Evolutionary conservation across 1,139 yeast species (phyloP), one percentile per base, ranked within the genome.

Genomic region (Diutina pseudorugosa): DNA sequence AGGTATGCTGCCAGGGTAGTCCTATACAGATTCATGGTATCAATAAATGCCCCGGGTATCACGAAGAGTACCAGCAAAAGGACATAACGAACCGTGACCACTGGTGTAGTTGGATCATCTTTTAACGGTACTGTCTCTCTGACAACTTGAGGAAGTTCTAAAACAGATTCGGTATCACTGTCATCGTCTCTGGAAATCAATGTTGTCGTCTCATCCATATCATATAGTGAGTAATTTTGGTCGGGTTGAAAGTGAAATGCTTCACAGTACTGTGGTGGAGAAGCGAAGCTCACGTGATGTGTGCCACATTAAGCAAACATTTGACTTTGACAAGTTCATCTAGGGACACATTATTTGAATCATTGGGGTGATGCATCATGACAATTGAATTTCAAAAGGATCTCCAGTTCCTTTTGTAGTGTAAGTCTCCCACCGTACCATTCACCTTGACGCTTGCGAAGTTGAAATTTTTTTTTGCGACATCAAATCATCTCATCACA

Each of bases 1-100:
- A 76, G 71, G 53, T 73, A 74, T 2, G 76, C 71, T 12, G 77
- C 77, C 23, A 76, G 67, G 0, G 78, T 74, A 2, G 78, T 73
- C 55, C 79, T 61, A 59, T 65, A 75, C 1, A 76, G 69, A 57
- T 74, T 75, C 75, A 75, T 68, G 11, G 78, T 74, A 55, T 69
- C 76, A 19, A 74, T 65, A 55, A 75, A 71, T 1, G 79, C 79
- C 23, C 79, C 79, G 1, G 79, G 79, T 1, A 70, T 59, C 1
- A 75, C 67, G 55, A 75, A 72, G 1, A 75, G 44, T 2, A 69
- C 57, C 14, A 76, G 65, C 20, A 75, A 59, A 1, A 75, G 30
- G 50, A 74, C 63, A 57, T 70, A 72, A 18, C 78, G 58, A 56
- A 74, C 71, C 0, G 79, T 75, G n/a, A 72, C 55, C 8, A 70